phyloP scores from a whole-genome alignment of 1,284 basidiomycete species.

The Prillingera fragicola region DNA sequence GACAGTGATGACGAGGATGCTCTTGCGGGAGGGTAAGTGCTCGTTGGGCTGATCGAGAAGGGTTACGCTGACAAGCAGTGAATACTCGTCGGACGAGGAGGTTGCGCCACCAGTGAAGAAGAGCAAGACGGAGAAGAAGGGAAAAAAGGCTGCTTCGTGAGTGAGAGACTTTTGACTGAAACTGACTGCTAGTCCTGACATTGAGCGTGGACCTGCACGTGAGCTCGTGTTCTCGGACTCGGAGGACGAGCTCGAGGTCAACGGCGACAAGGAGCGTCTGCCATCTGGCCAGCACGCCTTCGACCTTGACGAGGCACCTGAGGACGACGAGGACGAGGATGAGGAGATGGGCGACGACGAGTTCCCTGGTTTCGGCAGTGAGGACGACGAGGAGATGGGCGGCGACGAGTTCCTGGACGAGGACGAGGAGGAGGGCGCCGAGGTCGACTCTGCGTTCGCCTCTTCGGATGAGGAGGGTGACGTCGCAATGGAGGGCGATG shows the following conservation, averaged over 20 bases:
- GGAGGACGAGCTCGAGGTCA: conserved; percentile 54
- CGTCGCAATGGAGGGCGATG: conserved; percentile 24
- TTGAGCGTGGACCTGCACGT: conserved; percentile 50
- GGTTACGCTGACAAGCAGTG: conserved; percentile 16
- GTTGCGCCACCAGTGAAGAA: conserved; percentile 53
- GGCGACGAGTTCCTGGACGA: conserved; percentile 52
- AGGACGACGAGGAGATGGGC: conserved; percentile 46
- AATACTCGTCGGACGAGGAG: conserved; percentile 50
- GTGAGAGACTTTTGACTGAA: conserved; percentile 1
- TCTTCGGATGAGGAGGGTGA: conserved; percentile 33
- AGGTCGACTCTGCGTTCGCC: conserved; percentile 49
- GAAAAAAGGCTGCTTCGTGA: conserved; percentile 32
- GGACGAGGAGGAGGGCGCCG: conserved; percentile 54
- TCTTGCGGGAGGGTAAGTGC: conserved; percentile 36
- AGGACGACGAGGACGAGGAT: conserved; percentile 32
- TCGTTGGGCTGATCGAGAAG: background rate
- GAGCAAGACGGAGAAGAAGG: conserved; percentile 50
- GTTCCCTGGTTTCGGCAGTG: conserved; percentile 23
- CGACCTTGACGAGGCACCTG: conserved; percentile 46
- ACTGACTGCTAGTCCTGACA: conserved; percentile 37
- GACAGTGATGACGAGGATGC: conserved; percentile 45
- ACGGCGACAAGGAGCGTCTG: conserved; percentile 37
- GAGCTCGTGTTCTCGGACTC: conserved; percentile 60
- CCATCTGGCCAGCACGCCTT: conserved; percentile 45
- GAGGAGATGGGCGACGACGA: conserved; percentile 53